phyloP scores from a whole-genome alignment of 2,329 filamentous ascomycete genomes.

The Alternaria sp. region DNA sequence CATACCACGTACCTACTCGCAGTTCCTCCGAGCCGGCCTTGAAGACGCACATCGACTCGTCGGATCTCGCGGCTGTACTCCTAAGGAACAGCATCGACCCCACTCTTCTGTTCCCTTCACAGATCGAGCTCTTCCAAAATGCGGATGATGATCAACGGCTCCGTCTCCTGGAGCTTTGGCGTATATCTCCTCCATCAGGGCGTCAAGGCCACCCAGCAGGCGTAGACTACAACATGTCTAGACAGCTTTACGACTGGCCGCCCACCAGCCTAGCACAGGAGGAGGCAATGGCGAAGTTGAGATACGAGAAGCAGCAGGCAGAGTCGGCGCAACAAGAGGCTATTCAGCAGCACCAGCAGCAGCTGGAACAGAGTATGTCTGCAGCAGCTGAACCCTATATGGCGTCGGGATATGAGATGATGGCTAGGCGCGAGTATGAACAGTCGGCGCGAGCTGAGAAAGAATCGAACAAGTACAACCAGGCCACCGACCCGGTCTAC shows the following conservation, averaged over 20 bases:
- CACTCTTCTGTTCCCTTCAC: constrained; percentile 72
- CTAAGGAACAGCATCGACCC: constrained; percentile 75
- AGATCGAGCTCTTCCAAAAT: constrained; percentile 80
- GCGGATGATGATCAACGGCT: constrained; percentile 76
- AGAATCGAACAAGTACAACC: constrained; percentile 58
- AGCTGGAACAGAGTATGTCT: constrained; percentile 41
- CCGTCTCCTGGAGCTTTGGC: constrained; percentile 85
- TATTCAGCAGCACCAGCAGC: constrained; percentile 39
- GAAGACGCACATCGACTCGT: constrained; percentile 43
- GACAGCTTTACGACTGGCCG: constrained; percentile 61
- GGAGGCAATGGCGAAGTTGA: constrained; percentile 64
- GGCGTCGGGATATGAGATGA: constrained; percentile 77
- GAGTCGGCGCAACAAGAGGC: constrained; percentile 40
- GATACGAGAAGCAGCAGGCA: constrained; percentile 63
- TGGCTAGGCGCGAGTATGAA: constrained; percentile 72
- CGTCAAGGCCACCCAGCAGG: constrained; percentile 42
- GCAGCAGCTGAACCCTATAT: constrained; percentile 81
- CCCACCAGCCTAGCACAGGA: constrained; percentile 64
- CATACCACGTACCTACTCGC: constrained; percentile 67
- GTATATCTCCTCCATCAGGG: constrained; percentile 73
- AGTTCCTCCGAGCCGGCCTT: constrained; percentile 40
- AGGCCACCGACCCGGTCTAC: constrained; percentile 76
- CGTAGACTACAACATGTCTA: constrained; percentile 57
- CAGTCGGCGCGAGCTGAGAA: constrained; percentile 53
- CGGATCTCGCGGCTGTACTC: constrained; percentile 66